Evolutionary conservation across 805 yeast genomes (phyloP).

Genomic region (Ogataea minuta): DNA sequence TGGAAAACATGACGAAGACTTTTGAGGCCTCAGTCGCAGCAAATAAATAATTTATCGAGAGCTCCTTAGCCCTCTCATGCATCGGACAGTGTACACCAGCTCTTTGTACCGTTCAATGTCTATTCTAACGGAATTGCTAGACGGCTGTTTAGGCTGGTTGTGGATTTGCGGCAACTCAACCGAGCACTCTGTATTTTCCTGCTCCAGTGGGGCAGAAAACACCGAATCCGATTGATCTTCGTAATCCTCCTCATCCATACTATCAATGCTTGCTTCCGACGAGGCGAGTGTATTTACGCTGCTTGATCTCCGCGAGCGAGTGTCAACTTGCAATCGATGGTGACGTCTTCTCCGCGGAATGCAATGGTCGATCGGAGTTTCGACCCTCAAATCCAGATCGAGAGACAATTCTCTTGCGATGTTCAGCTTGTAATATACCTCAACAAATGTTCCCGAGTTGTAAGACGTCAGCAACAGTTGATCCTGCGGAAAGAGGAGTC

Average conservation of each 20-base stretch:
- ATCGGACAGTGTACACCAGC: constrained; percentile 27
- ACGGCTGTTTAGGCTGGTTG: background rate
- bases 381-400: constrained; percentile 29
- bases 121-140: constrained; percentile 5
- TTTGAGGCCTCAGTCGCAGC: constrained; percentile 12
- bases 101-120: constrained; percentile 24
- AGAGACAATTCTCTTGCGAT: constrained; percentile 34
- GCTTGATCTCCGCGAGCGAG: constrained; percentile 5
- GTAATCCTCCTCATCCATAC: constrained; percentile 5
- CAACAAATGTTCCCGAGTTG: constrained; percentile 28
- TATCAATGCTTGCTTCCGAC: constrained; percentile 5
- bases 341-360: constrained; percentile 29
- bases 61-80: constrained; percentile 26
- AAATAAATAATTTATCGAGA: background rate
- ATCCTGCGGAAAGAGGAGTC: constrained; percentile 30
- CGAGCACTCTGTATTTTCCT: constrained; percentile 2
- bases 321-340: background rate
- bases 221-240: constrained; percentile 7
- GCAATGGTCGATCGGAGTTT: constrained; percentile 29
- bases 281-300: constrained; percentile 8
- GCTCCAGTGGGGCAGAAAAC: constrained; percentile 5
- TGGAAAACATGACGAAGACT: constrained; percentile 9
- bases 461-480: constrained; percentile 30
- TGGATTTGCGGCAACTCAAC: background rate
- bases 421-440: constrained; percentile 32